Conservation (phyloP, 1,139 yeast genomes). For the Blastobotrys serpentis region DNA sequence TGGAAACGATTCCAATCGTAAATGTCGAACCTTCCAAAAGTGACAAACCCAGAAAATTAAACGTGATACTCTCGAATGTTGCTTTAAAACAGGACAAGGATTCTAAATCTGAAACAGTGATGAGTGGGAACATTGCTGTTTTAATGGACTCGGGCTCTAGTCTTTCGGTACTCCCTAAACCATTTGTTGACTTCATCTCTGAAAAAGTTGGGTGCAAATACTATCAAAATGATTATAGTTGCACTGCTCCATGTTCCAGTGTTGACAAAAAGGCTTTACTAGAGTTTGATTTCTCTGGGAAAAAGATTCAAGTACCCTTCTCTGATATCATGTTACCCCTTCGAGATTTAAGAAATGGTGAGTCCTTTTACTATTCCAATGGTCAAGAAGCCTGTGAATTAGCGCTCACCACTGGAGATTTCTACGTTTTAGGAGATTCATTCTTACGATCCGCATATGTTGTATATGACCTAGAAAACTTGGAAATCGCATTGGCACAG, state of each 20-base stretch:
- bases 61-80: conserved; percentile 21
- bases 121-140: conserved; percentile 21
- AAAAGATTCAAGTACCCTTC: conserved; percentile 28
- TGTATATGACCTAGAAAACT: conserved; percentile 67
- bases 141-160: conserved; percentile 41
- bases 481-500: conserved; percentile 62
- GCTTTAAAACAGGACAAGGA: conserved; percentile 14
- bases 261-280: conserved; percentile 22
- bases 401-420: conserved; percentile 12
- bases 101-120: conserved; percentile 1
- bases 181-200: conserved; percentile 23
- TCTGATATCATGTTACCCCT: not conserved
- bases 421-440: conserved; percentile 58
- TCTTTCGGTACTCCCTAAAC: conserved; percentile 31
- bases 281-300: conserved; percentile 32
- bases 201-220: conserved; percentile 29
- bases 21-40: conserved; percentile 18
- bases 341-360: conserved; percentile 11
- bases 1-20: conserved; percentile 9
- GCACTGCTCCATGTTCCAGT: conserved; percentile 23
- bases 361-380: not conserved
- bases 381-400: not conserved
- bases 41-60: conserved; percentile 23
- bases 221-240: not conserved
- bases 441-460: conserved; percentile 69